Percentiles rank a stretch among this genome's conserved stretches.
These are phyloP conservation scores for Alternaria brassicicola DNA, from an alignment of 2,329 filamentous ascomycete genomes.

Conservation along the genomic window DNA sequence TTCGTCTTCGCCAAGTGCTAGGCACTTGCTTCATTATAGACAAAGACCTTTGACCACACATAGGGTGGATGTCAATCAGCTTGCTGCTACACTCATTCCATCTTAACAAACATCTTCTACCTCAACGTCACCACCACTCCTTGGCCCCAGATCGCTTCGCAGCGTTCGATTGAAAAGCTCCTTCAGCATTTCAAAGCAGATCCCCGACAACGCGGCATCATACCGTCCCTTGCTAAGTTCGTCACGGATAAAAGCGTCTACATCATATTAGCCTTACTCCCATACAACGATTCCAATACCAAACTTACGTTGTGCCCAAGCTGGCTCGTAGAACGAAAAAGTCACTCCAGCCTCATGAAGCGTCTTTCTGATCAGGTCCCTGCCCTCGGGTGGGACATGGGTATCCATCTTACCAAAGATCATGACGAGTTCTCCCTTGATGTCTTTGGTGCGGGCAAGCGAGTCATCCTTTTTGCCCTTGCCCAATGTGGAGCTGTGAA, in stretches of 20 bases:
- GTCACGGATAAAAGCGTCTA: constrained; percentile 88
- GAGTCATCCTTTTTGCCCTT: constrained; percentile 68
- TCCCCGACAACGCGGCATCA: constrained; percentile 82
- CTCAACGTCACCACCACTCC: constrained; percentile 64
- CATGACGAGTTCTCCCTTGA: constrained; percentile 81
- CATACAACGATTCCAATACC: neutral
- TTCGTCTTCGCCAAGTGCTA: neutral
- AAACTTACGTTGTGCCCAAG: constrained; percentile 80
- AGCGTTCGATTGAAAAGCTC: constrained; percentile 82
- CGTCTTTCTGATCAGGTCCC: constrained; percentile 82
- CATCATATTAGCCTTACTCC: neutral
- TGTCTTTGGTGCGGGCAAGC: constrained; percentile 65
- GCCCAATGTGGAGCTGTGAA: constrained; percentile 80
- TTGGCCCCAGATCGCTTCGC: constrained; percentile 77
- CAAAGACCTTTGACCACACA: neutral
- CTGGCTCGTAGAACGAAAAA: constrained; percentile 86
- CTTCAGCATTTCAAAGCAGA: constrained; percentile 88
- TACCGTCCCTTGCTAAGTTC: constrained; percentile 94
- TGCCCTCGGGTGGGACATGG: constrained; percentile 81
- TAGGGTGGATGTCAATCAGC: neutral
- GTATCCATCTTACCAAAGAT: constrained; percentile 93
- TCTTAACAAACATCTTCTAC: constrained; percentile 71
- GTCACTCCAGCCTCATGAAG: constrained; percentile 75
- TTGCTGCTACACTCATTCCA: neutral
- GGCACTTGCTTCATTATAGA: neutral